These are phyloP conservation scores for Cladophialophora psammophila DNA, from an alignment of 2,329 filamentous ascomycete species.

Conservation along the genomic window DNA sequence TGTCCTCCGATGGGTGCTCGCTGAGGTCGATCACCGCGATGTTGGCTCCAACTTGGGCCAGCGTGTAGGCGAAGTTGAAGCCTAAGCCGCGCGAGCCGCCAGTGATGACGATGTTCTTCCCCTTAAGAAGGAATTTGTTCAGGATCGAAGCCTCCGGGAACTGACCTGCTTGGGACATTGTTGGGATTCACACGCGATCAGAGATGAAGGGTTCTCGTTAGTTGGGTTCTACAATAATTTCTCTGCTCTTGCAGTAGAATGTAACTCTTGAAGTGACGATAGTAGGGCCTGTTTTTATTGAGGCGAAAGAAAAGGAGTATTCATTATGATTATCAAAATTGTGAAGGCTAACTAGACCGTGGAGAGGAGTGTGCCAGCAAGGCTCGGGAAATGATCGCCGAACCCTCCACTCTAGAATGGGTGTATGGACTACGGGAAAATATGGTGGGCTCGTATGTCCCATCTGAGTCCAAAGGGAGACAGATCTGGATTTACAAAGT, in stretches of 20 bases:
- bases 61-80: conserved; percentile 33
- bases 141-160: conserved; percentile 1
- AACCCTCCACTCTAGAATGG: not conserved
- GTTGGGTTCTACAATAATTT: not conserved
- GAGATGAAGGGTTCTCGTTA: no score
- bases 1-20: not conserved
- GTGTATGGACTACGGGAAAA: no score
- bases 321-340: no score
- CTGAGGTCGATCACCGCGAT: conserved; percentile 22
- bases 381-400: not conserved
- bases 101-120: conserved; percentile 39
- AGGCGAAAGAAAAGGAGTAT: no score
- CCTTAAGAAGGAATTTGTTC: conserved; percentile 26
- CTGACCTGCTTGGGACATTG: not conserved
- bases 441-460: no score
- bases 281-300: no score
- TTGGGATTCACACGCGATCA: not conserved
- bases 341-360: no score
- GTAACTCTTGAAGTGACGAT: not conserved
- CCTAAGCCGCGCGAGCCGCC: conserved; percentile 39
- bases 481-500: no score
- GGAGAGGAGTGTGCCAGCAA: not conserved
- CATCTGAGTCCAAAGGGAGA: no score
- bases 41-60: conserved; percentile 31
- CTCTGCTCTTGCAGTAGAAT: not conserved